Conservation (phyloP, 768 basidiomycete genomes). For the Pholiota molesta region DNA sequence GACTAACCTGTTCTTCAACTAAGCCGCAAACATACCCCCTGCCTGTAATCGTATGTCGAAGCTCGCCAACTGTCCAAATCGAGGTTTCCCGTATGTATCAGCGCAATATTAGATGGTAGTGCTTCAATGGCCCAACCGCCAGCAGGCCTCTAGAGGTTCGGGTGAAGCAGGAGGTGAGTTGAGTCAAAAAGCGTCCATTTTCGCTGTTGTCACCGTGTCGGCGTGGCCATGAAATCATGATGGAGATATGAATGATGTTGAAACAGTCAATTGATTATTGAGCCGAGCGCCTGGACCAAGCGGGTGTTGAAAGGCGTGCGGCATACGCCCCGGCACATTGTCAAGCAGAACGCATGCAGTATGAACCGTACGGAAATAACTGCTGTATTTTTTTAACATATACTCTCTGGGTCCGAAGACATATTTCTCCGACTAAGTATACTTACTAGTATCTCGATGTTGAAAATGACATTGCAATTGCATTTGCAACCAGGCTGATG, state of each 20-base stretch:
- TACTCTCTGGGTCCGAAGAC: no score
- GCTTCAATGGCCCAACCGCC: no score
- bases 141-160: background rate
- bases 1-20: background rate
- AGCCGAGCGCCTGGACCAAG: background rate
- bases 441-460: no score
- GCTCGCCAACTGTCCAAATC: background rate
- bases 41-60: background rate
- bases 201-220: background rate
- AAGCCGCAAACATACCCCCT: background rate
- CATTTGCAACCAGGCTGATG: no score
- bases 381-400: no score
- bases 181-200: background rate
- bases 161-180: background rate
- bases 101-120: no score
- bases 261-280: background rate
- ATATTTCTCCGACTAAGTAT: no score
- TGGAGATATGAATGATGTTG: background rate
- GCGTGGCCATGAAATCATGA: background rate
- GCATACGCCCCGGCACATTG: no score
- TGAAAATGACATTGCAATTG: no score
- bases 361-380: no score
- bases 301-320: background rate
- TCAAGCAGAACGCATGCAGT: no score
- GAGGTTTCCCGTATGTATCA: no score